Percentiles rank a stretch among this genome's conserved stretches.
phyloP scores from a whole-genome alignment of 495 filamentous ascomycete species.

The Pseudomonodictys pantanalensis region DNA sequence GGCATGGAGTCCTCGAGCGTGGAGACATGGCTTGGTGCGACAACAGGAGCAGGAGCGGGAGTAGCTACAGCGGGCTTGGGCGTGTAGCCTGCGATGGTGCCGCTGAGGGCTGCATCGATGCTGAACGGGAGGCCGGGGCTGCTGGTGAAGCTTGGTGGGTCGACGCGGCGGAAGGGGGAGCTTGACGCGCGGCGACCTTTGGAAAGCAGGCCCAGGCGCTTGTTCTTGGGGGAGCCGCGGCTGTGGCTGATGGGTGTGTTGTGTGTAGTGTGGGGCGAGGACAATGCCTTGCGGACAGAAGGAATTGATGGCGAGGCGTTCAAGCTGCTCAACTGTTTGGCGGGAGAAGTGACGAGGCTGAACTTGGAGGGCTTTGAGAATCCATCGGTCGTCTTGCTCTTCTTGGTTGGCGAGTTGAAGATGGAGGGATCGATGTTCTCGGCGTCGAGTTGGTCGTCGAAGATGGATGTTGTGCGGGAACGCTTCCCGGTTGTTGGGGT shows the following conservation, averaged over 20 bases:
- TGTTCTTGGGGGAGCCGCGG: slow-evolving; percentile 60
- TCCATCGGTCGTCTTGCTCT: slow-evolving; percentile 61
- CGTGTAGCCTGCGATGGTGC: slow-evolving; percentile 59
- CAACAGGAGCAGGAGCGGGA: slow-evolving; percentile 27
- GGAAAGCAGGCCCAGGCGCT: slow-evolving; percentile 61
- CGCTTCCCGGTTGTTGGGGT: slow-evolving; percentile 42
- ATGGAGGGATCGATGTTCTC: slow-evolving; percentile 79
- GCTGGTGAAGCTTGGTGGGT: slow-evolving; percentile 50
- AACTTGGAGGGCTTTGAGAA: slow-evolving; percentile 35
- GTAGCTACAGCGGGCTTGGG: slow-evolving; percentile 35
- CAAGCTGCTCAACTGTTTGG: slow-evolving; percentile 7
- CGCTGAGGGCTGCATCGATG: slow-evolving; percentile 72
- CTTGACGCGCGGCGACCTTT: slow-evolving; percentile 56
- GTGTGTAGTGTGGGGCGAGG: slow-evolving; percentile 41
- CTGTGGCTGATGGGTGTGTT: slow-evolving; percentile 50
- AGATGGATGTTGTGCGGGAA: slow-evolving; percentile 36
- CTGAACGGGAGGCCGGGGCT: slow-evolving; percentile 61
- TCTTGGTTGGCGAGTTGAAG: slow-evolving; percentile 59
- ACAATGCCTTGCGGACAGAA: slow-evolving; percentile 40
- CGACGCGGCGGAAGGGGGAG: slow-evolving; percentile 55
- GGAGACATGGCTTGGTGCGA: slow-evolving; percentile 5
- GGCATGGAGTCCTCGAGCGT: slow-evolving; percentile 45
- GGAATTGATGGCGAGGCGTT: slow-evolving; percentile 17
- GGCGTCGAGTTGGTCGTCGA: slow-evolving; percentile 55
- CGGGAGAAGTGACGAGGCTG: slow-evolving; percentile 21